phyloP scores from a whole-genome alignment of 2,329 filamentous ascomycete species.

The Colletotrichum simmondsii region DNA sequence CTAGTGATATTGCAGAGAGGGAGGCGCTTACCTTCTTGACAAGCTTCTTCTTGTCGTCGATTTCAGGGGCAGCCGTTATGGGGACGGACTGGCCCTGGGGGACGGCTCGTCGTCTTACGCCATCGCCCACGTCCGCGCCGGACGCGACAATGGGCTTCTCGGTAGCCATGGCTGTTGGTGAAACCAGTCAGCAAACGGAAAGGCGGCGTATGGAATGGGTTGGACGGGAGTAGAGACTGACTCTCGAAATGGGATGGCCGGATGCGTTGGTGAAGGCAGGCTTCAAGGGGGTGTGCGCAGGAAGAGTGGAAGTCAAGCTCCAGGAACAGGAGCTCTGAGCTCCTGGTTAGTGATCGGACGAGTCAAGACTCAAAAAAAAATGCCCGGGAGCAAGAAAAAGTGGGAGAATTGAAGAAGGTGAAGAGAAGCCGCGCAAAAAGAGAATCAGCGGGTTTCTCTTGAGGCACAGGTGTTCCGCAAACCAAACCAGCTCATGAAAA shows the following conservation, averaged over 20 bases:
- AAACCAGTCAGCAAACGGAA: constrained; percentile 26
- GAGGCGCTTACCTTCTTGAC: constrained; percentile 61
- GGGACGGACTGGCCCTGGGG: constrained; percentile 53
- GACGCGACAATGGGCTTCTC: constrained; percentile 67
- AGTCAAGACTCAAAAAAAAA: constrained; percentile 35
- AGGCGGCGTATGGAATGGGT: constrained; percentile 1
- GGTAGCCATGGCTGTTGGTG: constrained; percentile 58
- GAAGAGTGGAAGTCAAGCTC: constrained; percentile 22
- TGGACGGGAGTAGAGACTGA: background rate
- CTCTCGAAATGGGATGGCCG: constrained; percentile 21
- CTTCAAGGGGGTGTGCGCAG: constrained; percentile 6
- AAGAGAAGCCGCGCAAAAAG: constrained; percentile 15
- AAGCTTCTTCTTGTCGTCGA: constrained; percentile 70
- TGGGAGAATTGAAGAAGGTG: constrained; percentile 20
- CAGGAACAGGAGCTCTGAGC: constrained; percentile 35
- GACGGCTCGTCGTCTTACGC: constrained; percentile 66
- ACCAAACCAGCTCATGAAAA: constrained; percentile 25
- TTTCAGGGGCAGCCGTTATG: constrained; percentile 51
- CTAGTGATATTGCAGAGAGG: background rate
- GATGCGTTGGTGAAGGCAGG: constrained; percentile 25
- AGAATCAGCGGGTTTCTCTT: constrained; percentile 17
- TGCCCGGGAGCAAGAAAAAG: background rate
- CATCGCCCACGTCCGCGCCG: constrained; percentile 68
- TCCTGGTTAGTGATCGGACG: constrained; percentile 36
- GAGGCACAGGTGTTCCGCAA: constrained; percentile 7